Evolutionary conservation across 129 eudicot genomes (phyloP), one percentile per base, ranked within the genome.

Genomic region (Cynara cardunculus): DNA sequence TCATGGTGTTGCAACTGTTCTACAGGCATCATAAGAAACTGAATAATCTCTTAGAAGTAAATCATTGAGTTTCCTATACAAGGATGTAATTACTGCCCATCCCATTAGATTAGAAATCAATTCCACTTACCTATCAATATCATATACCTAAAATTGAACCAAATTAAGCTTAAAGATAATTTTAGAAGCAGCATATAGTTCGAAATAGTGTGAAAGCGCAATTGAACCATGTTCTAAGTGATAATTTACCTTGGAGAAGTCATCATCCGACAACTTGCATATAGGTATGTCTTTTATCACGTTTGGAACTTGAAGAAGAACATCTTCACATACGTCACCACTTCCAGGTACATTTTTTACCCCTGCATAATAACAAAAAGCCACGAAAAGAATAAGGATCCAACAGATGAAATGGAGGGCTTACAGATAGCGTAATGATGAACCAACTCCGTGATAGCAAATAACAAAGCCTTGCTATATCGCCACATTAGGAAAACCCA

Each of bases 241-340:
- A 41, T 12, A 34, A 46, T 85, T 85, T 84, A 95, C 99, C 97
- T 91, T 86, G 27, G 91, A 82, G 83, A 96, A 89, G 44, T 88
- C 90, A 35, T 87, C 95, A 86, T 93, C 92, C 24, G 98, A 91
- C 76, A 96, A 79, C 90, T 69, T 69, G 73, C 25, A n/a, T 49
- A 96, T 80, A 61, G 89, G 85, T 69, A 93, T 28, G 72, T 87
- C 93, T 74, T 84, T 91, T 8, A 81, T 65, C 73, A 73, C 66
- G 84, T 81, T 84, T 62, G 98, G 89, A 81, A 93, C 88, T 86
- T 86, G 87, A 53, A 96, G 87, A 25, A 79, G 87, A 83, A 88
- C 56, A 27, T 83, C 85, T 64, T 75, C 31, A 73, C 70, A 77
- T 80, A 28, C 80, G 74, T 82, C 85, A 62, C 46, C 81, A 72